Percentiles rank a stretch among this genome's conserved stretches.
These are phyloP conservation scores for Pseudofabraea citricarpa DNA, from an alignment of 2,329 filamentous ascomycete species.

Conservation along the genomic window DNA sequence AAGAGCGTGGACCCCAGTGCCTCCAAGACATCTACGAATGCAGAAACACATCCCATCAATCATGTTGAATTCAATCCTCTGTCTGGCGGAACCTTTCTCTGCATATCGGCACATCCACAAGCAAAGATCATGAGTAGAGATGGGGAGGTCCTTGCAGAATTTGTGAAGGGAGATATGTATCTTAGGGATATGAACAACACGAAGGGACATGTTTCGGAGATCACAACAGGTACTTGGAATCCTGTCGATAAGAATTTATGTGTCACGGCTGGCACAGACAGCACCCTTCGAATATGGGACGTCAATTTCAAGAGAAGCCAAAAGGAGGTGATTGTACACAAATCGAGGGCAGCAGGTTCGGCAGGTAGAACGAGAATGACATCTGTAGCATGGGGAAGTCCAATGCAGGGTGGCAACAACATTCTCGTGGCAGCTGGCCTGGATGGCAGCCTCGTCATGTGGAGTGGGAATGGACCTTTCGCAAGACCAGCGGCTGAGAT, in stretches of 20 bases:
- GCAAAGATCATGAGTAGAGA: conserved; percentile 86
- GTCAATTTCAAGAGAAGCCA: conserved; percentile 86
- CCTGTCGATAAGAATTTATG: conserved; percentile 80
- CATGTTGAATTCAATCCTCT: conserved; percentile 82
- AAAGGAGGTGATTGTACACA: conserved; percentile 92
- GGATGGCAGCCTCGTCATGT: conserved; percentile 89
- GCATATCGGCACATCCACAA: conserved; percentile 83
- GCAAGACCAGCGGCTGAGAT: conserved; percentile 79
- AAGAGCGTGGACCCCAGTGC: conserved; percentile 84
- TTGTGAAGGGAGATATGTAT: conserved; percentile 98
- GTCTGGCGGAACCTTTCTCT: conserved; percentile 75
- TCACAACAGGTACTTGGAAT: conserved; percentile 87
- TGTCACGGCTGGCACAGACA: conserved; percentile 90
- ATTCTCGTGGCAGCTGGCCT: conserved; percentile 77
- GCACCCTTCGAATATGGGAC: conserved; percentile 95
- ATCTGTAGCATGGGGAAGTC: conserved; percentile 78
- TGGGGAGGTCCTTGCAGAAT: conserved; percentile 80
- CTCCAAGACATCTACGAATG: conserved; percentile 62
- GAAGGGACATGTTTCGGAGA: conserved; percentile 91
- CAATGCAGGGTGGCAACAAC: conserved; percentile 71
- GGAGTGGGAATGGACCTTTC: conserved; percentile 83
- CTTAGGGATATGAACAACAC: conserved; percentile 95
- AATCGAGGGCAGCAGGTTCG: conserved; percentile 81
- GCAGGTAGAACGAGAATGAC: conserved; percentile 94
- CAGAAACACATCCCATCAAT: conserved; percentile 85